A percentile compares a stretch with the other conserved stretches of the same genome.
phyloP scores from a whole-genome alignment of 106 monocot genomes.

The Acorus calamus region DNA sequence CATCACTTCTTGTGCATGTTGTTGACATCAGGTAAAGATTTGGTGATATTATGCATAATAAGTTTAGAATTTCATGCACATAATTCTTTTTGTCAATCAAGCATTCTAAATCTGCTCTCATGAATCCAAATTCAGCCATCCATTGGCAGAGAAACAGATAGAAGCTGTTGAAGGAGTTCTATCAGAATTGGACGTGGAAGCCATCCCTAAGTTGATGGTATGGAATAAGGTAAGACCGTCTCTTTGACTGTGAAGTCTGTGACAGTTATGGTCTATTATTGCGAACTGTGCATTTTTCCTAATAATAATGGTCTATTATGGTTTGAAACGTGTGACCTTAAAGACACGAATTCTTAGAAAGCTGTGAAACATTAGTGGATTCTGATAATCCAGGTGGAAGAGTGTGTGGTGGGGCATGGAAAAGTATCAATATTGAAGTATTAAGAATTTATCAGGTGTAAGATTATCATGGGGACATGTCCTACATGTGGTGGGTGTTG shows the following conservation, averaged over 20 bases:
- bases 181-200: constrained; percentile 66
- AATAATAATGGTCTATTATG: not conserved
- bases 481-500: no score
- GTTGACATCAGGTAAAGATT: constrained; percentile 76
- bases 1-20: constrained; percentile 83
- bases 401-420: no score
- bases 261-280: not conserved
- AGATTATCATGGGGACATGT: no score
- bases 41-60: not conserved
- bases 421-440: no score
- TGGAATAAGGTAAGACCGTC: constrained; percentile 77
- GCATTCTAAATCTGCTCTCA: constrained; percentile 2
- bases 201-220: constrained; percentile 73
- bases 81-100: not conserved
- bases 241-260: not conserved
- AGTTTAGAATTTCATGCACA: not conserved
- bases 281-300: not conserved
- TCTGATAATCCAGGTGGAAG: no score
- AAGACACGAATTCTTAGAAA: no score
- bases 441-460: no score
- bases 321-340: not conserved
- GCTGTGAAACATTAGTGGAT: no score
- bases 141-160: constrained; percentile 73
- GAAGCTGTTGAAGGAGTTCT: constrained; percentile 79
- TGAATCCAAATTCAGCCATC: constrained; percentile 47